Evolutionary conservation across 768 basidiomycete species (phyloP), one percentile per base, ranked within the genome.

Genomic region (Pisolithus albus): DNA sequence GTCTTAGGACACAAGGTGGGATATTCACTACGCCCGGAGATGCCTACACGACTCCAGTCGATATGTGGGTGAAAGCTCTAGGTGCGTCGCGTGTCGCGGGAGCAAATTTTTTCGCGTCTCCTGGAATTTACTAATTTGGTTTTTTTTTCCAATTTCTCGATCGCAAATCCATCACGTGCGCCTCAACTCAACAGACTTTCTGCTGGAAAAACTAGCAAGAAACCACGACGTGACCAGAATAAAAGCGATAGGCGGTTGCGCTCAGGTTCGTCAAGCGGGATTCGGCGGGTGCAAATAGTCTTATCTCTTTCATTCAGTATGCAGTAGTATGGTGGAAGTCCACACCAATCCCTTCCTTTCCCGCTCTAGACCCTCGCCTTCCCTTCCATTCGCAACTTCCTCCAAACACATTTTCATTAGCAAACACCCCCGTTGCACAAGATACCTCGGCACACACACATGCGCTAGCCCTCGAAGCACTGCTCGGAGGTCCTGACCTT

Each of bases 321-420:
- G 86, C 87, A 3, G 73, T 89, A 18, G 88, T 92, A 38, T 91
- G 88, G 86, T 91, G 88, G 87, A 88, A 88, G 69, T 82, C 86
- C 1, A 84, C 82, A 7, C 78, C 87, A 9, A 77, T 87, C 11
- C 81, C 83, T 13, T 82, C 82, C 7, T 73, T 92, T 49, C 85
- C 86, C 21, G 77, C 82, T 16, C 72, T 91, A 46, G 86, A 89
- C 61, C 80, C 88, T 2, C 78, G 81, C 56, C 65, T 81, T n/a
- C 80, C 84, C 0, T 68, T 91, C 7, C 79, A 86, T 59, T 69
- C 78, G 1, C 88, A 88, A 59, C 83, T 91, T 51, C 75, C 79
- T 1, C 70, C 83, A 0, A 79, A 79, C 21, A 76, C 78, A 0
- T 88, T 90, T 60, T 83, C 86, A 9, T 65, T 90, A 2, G 80